Conservation (phyloP, 2,329 filamentous ascomycete genomes). For the Podosphaera fusca region DNA sequence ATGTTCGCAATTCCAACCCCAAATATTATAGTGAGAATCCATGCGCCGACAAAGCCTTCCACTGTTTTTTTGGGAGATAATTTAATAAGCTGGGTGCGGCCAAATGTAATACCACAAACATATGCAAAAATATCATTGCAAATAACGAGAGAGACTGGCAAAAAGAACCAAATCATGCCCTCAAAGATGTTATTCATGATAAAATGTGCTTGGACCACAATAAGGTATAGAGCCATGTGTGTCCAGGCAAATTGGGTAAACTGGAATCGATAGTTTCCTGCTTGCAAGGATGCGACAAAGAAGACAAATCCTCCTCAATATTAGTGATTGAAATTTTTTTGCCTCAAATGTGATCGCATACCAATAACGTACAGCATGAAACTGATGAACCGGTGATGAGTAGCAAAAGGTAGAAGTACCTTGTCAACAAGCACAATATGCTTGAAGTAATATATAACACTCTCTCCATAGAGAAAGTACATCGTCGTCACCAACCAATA, state of each 20-base stretch:
- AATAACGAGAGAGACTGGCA: constrained; percentile 83
- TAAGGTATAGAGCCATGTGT: constrained; percentile 94
- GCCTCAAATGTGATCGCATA: constrained; percentile 17
- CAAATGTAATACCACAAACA: constrained; percentile 90
- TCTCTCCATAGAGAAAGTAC: constrained; percentile 98
- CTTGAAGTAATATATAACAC: constrained; percentile 99
- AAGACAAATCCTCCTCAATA: constrained; percentile 63
- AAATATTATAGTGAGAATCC: constrained; percentile 82
- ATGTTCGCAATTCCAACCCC: constrained; percentile 63
- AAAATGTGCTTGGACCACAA: constrained; percentile 94
- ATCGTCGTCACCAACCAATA: constrained; percentile 97
- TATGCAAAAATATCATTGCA: constrained; percentile 98
- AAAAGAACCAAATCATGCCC: constrained; percentile 99
- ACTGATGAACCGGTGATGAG: constrained; percentile 95
- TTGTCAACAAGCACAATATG: constrained; percentile 90
- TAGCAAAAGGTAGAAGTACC: constrained; percentile 77
- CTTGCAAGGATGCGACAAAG: constrained; percentile 85
- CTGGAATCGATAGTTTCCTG: constrained; percentile 92
- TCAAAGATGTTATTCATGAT: constrained; percentile 99
- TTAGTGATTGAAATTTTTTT: constrained; percentile 11
- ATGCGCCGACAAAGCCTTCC: constrained; percentile 88
- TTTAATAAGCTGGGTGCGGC: constrained; percentile 89
- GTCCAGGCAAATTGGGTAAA: constrained; percentile 99
- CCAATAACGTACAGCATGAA: constrained; percentile 96
- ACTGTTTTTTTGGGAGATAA: constrained; percentile 98